Conservation (phyloP, 257 asterid genomes). For the Solanum chiquidenum region DNA sequence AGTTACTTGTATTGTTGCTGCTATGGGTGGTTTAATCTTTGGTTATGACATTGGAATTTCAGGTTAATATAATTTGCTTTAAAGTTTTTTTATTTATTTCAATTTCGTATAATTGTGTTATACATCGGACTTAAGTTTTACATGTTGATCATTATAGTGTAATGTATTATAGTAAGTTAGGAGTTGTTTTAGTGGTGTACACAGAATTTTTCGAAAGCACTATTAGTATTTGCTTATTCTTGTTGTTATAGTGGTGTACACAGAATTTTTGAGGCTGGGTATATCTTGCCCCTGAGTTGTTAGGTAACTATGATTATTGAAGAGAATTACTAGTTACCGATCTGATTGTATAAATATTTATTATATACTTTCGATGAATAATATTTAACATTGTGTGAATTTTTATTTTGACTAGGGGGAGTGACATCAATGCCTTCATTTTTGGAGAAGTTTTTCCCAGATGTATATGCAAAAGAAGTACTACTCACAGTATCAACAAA, state of each 20-base stretch:
- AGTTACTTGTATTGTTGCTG: constrained; percentile 64
- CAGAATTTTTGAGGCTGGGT: no score
- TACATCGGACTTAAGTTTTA: neutral
- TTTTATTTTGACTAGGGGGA: constrained; percentile 38
- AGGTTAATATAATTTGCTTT: constrained; percentile 17
- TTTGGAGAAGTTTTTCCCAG: constrained; percentile 48
- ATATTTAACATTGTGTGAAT: neutral
- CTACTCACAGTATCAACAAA: constrained; percentile 29
- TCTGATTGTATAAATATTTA: neutral
- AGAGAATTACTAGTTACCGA: neutral
- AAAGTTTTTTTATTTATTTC: neutral
- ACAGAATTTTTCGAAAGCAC: no score
- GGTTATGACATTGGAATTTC: constrained; percentile 90
- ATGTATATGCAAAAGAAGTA: constrained; percentile 38
- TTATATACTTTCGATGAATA: neutral
- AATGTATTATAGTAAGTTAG: no score
- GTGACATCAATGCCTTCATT: constrained; percentile 78
- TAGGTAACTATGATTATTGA: no score
- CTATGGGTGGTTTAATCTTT: constrained; percentile 82
- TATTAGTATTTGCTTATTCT: neutral
- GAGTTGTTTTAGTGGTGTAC: neutral
- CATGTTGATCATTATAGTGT: neutral
- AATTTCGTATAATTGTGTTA: neutral
- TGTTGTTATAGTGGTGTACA: no score
- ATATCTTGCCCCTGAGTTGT: no score